These are phyloP conservation scores for Rhodosporidiobolus odoratus DNA, from an alignment of 768 basidiomycete genomes.

Conservation along the genomic window DNA sequence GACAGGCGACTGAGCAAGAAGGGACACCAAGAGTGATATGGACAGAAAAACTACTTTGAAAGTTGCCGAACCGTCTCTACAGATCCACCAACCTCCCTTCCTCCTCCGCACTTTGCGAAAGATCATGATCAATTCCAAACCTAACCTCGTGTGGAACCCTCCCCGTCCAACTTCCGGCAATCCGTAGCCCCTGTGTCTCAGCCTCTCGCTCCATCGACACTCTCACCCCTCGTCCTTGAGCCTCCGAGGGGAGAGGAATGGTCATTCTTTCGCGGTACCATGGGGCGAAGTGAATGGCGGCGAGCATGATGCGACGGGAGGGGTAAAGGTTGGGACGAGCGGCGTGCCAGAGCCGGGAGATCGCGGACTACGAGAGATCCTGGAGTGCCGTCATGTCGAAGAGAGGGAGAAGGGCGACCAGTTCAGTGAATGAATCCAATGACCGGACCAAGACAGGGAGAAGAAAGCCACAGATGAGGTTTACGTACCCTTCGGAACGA, in stretches of 20 bases:
- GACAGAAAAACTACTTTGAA: too few species aligned
- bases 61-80: too few species aligned
- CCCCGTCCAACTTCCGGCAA: background rate
- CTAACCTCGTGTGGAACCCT: background rate
- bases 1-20: too few species aligned
- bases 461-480: background rate
- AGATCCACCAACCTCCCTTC: background rate
- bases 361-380: slow-evolving; percentile 9
- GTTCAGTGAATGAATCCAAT: background rate
- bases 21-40: too few species aligned
- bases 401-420: background rate
- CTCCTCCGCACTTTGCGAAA: background rate
- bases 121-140: background rate
- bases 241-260: background rate
- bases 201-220: background rate
- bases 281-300: background rate
- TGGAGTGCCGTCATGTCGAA: background rate
- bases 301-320: background rate
- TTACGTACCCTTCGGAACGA: background rate
- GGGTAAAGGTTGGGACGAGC: background rate
- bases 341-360: slow-evolving; percentile 8
- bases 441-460: background rate
- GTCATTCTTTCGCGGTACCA: background rate
- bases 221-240: too few species aligned
- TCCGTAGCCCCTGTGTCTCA: background rate